Percentiles rank a stretch among this genome's conserved stretches.
Conservation (phyloP, 225 moss, liverwort and hornwort species). For the Marchantia polymorpha region DNA sequence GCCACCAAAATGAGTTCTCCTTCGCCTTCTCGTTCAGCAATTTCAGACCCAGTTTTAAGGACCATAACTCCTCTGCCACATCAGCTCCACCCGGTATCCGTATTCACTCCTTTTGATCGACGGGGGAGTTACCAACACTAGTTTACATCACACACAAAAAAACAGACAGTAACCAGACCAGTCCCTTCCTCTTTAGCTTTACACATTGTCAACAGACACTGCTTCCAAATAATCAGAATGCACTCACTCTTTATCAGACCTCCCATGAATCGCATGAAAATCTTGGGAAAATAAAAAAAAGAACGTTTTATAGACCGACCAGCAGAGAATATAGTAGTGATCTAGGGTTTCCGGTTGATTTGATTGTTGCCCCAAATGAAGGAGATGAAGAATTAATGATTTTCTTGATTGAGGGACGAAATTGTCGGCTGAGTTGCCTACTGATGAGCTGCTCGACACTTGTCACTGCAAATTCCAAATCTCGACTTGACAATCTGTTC, state of each 20-base stretch:
- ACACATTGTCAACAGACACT: background rate
- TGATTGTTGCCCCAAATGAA: too few relatives aligned
- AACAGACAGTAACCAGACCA: background rate
- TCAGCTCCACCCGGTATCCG: constrained; percentile 20
- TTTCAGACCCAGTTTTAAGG: constrained; percentile 66
- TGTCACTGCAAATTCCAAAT: too few relatives aligned
- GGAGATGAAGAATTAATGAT: too few relatives aligned
- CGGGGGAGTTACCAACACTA: constrained; percentile 13
- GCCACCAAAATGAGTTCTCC: constrained; percentile 56
- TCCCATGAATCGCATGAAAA: background rate
- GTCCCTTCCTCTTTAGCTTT: background rate
- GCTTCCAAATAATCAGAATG: background rate
- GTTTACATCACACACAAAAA: constrained; percentile 4
- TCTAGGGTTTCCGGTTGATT: too few relatives aligned
- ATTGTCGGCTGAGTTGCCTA: too few relatives aligned
- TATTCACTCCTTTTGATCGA: constrained; percentile 23
- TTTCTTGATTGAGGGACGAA: too few relatives aligned
- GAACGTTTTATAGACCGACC: too few relatives aligned
- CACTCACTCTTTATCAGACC: too few relatives aligned
- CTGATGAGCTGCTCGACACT: too few relatives aligned
- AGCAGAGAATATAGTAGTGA: too few relatives aligned
- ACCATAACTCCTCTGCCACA: constrained; percentile 71
- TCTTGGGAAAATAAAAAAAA: too few relatives aligned
- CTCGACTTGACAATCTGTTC: too few relatives aligned
- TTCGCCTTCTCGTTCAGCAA: constrained; percentile 53